Evolutionary conservation across 768 basidiomycete species (phyloP), one percentile per base, ranked within the genome.

Genomic region (Multifurca ochricompacta): DNA sequence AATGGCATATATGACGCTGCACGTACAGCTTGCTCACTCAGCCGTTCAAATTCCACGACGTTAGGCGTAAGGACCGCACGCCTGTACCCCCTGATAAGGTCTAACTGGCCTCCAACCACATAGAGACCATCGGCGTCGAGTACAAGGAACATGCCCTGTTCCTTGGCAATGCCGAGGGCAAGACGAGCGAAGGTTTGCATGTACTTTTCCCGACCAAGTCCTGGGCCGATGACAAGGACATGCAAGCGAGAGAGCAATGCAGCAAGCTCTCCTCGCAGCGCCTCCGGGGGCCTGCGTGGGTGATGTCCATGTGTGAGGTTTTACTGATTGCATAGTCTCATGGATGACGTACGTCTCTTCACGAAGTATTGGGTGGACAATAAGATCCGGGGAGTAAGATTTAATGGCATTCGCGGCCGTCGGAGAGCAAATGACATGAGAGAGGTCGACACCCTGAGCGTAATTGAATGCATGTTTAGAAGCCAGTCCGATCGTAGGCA

Each of bases 381-480:
- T 99, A 40, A 99, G 71, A 69, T 99, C 94, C 1, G 93, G 93
- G 3, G 91, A 94, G 68, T 97, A 99, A 0, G 89, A 86, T 71
- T 99, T 99, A 75, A 99, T 99, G 41, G 92, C 87, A 4, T 77
- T 77, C 25, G 92, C 91, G 6, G 96, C 95, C 0, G 81, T 82
- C 0, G 95, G 95, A 6, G 94, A 85, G 71, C 96, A 99, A 51
- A 98, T 95, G 54, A 98, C 91, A 75, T 98, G 96, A 21, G 94
- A 93, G 19, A 97, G 76, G 69, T 98, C 95, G 45, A 86, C 90
- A 31, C 94, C 94, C 89, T 90, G 50, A 9, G 18, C 36, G 32
- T 32, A 30, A 47, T 37, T 23, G 32, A 34, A 19, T 35, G n/a
- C 13, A 30, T 40, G 48, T 35, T 50, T 23, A 19, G 27, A 27